A percentile compares a stretch with the other conserved stretches of the same genome.
phyloP scores from a whole-genome alignment of 1,284 basidiomycete genomes.

The Caloboletus firmus region DNA sequence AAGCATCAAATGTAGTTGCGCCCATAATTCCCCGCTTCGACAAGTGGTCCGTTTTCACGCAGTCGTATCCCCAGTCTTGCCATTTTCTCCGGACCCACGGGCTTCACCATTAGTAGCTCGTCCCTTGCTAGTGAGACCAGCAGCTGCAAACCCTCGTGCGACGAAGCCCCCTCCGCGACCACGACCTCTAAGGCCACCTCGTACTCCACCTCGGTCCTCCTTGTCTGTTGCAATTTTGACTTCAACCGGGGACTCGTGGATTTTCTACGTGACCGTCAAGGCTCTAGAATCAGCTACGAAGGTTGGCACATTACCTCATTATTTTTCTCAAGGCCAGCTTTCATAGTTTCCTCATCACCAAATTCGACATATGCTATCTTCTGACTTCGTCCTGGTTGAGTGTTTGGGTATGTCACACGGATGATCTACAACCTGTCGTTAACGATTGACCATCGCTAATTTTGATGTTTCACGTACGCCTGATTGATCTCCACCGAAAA shows the following conservation, averaged over 20 bases:
- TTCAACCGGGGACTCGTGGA: slow-evolving; percentile 62
- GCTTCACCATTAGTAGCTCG: slow-evolving; percentile 32
- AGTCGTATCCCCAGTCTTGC: slow-evolving; percentile 23
- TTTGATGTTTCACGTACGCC: slow-evolving; percentile 47
- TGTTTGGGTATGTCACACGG: slow-evolving; percentile 62
- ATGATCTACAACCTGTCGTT: slow-evolving; percentile 54
- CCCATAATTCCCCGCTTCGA: slow-evolving; percentile 23
- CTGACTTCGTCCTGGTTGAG: slow-evolving; percentile 46
- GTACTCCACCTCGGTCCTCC: slow-evolving; percentile 42
- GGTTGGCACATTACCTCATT: slow-evolving; percentile 51
- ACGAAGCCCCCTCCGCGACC: slow-evolving; percentile 54
- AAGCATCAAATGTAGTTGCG: slow-evolving; percentile 19
- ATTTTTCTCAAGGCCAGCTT: slow-evolving; percentile 69
- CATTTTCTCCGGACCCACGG: slow-evolving; percentile 32
- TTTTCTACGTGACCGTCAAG: slow-evolving; percentile 47
- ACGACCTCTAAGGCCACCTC: slow-evolving; percentile 53
- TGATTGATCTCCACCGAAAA: slow-evolving; percentile 68
- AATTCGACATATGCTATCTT: slow-evolving; percentile 85
- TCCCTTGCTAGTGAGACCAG: slow-evolving; percentile 57
- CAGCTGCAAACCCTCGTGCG: slow-evolving; percentile 63
- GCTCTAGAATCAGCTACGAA: neutral
- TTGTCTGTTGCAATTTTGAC: slow-evolving; percentile 70
- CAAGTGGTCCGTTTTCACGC: slow-evolving; percentile 25
- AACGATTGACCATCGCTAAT: slow-evolving; percentile 1
- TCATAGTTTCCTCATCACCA: slow-evolving; percentile 81